Percentiles rank a stretch among this genome's conserved stretches.
Evolutionary conservation across 2,329 filamentous ascomycete genomes (phyloP).

Genomic region (Fusarium temperatum): DNA sequence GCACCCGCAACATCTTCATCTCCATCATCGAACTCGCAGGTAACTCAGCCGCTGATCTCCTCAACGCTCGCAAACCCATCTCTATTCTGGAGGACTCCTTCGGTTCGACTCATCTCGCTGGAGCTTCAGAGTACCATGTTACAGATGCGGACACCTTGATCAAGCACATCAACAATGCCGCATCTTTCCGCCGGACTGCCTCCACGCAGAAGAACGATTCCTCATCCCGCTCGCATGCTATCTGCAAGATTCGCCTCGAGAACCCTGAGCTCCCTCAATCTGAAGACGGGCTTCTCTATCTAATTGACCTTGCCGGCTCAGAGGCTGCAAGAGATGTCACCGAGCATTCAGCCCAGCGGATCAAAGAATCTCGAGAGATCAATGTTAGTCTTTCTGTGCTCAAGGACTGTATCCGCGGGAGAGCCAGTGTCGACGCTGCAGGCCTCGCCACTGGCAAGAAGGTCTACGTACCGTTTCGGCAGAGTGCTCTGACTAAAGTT

Average conservation of each 20-base stretch:
- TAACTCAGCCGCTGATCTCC: slow-evolving; percentile 50
- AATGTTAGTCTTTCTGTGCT: slow-evolving; percentile 59
- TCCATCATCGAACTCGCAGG: slow-evolving; percentile 53
- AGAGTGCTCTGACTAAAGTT: slow-evolving; percentile 57
- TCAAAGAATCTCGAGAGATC: slow-evolving; percentile 58
- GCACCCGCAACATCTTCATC: slow-evolving; percentile 46
- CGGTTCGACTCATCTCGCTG: slow-evolving; percentile 55
- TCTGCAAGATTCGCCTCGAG: slow-evolving; percentile 57
- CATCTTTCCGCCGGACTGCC: slow-evolving; percentile 52
- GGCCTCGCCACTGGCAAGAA: slow-evolving; percentile 39
- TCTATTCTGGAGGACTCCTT: slow-evolving; percentile 57
- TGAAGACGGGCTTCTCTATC: slow-evolving; percentile 55
- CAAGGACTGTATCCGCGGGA: slow-evolving; percentile 62
- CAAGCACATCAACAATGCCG: slow-evolving; percentile 48
- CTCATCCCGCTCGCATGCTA: slow-evolving; percentile 59
- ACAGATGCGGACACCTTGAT: slow-evolving; percentile 43
- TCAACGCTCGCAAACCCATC: slow-evolving; percentile 53
- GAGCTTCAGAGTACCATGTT: slow-evolving; percentile 52
- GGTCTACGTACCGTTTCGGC: slow-evolving; percentile 56
- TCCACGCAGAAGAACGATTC: slow-evolving; percentile 56
- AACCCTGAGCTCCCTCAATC: slow-evolving; percentile 40
- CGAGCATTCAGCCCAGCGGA: slow-evolving; percentile 52
- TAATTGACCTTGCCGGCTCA: slow-evolving; percentile 59
- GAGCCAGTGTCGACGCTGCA: slow-evolving; percentile 48
- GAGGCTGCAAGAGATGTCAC: slow-evolving; percentile 56